Evolutionary conservation across 164 flowering plant species (phyloP).

Genomic region (Liquidambar formosana): DNA sequence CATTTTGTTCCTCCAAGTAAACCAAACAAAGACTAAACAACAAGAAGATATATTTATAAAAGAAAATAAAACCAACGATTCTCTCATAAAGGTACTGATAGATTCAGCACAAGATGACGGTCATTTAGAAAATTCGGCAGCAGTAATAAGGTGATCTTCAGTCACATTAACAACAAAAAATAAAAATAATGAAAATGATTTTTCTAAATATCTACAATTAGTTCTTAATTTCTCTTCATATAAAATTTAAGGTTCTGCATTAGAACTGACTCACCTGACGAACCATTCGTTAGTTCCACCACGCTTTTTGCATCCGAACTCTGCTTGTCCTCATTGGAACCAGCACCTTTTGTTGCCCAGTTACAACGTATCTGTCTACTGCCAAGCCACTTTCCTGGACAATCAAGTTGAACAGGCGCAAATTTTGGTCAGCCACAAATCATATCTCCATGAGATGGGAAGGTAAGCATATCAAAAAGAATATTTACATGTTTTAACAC

Average conservation of each 20-base stretch:
- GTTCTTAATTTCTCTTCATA: background rate
- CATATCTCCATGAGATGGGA: background rate
- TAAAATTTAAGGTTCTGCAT: background rate
- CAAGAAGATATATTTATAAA: background rate
- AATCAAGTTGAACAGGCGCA: background rate
- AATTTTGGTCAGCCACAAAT: conserved; percentile 2
- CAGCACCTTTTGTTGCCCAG: conserved; percentile 99
- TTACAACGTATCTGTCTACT: conserved; percentile 96
- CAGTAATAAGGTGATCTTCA: too few relatives aligned
- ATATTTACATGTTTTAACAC: background rate
- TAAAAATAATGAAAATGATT: background rate
- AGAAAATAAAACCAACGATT: background rate
- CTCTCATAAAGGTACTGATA: background rate
- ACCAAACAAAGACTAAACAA: too few relatives aligned
- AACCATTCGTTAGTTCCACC: conserved; percentile 82
- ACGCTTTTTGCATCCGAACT: conserved; percentile 73
- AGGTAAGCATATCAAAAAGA: background rate
- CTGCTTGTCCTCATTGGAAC: conserved; percentile 69
- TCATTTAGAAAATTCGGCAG: background rate
- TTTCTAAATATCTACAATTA: background rate
- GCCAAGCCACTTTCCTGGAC: conserved; percentile 94
- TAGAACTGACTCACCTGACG: conserved; percentile 58
- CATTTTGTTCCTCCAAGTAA: too few relatives aligned
- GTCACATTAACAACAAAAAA: background rate
- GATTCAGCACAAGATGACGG: background rate